Evolutionary conservation across 495 filamentous ascomycete genomes (phyloP).

Genomic region (Paragyromitra xinjiangensis): DNA sequence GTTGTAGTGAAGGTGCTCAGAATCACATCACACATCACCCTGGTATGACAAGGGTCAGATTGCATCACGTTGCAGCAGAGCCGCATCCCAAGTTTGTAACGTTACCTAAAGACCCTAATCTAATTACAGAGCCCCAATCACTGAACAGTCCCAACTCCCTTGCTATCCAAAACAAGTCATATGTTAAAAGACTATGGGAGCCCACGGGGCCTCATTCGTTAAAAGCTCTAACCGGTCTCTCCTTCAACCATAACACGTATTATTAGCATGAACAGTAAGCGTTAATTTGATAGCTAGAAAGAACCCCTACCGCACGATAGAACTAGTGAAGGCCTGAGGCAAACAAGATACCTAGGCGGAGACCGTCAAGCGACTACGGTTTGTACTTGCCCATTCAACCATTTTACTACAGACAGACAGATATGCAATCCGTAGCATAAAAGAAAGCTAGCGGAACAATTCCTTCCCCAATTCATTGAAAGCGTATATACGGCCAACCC

Average conservation of each 20-base stretch:
- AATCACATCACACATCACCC: slow-evolving; percentile 20
- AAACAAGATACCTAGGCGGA: neutral
- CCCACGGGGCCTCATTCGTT: no score
- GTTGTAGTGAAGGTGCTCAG: slow-evolving; percentile 21
- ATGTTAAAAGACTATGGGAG: no score
- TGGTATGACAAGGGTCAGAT: neutral
- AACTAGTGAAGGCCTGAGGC: neutral
- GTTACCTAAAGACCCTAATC: neutral
- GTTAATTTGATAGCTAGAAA: neutral
- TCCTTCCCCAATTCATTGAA: no score
- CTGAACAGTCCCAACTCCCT: neutral
- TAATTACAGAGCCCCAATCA: no score
- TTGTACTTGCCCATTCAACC: no score
- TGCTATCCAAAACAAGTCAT: no score
- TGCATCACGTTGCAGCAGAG: slow-evolving; percentile 30
- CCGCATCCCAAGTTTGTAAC: slow-evolving; percentile 1
- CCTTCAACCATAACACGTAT: no score
- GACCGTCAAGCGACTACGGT: neutral
- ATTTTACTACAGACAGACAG: no score
- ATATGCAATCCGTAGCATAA: neutral
- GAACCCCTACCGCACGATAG: neutral
- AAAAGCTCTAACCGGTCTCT: neutral
- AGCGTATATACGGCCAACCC: neutral
- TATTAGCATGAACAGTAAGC: neutral
- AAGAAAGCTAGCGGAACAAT: neutral